These are phyloP conservation scores for Pseudogymnoascus sp. DNA, from an alignment of 2,329 filamentous ascomycete species.

Conservation along the genomic window DNA sequence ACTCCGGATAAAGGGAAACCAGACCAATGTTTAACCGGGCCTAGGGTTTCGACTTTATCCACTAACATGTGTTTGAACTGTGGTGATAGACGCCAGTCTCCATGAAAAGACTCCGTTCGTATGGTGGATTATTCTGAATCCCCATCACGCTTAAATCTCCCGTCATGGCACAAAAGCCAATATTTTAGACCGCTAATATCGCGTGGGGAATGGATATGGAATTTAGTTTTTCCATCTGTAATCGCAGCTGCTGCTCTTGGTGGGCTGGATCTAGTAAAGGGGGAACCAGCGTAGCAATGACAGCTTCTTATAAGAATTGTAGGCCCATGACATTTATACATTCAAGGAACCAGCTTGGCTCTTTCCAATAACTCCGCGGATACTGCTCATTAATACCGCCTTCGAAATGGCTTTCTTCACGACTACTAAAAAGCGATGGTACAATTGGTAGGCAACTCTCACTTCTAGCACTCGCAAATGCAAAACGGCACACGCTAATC, in stretches of 20 bases:
- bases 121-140: slow-evolving; percentile 2
- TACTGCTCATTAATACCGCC: neutral
- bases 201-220: neutral
- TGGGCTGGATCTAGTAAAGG: neutral
- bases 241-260: neutral
- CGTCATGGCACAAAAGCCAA: neutral
- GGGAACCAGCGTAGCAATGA: neutral
- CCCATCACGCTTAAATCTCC: neutral
- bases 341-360: neutral
- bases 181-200: neutral
- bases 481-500: neutral
- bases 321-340: neutral
- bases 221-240: slow-evolving; percentile 2
- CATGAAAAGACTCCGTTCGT: neutral
- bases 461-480: neutral
- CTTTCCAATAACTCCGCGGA: neutral
- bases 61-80: neutral
- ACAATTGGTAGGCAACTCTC: slow-evolving; percentile 1
- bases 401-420: neutral
- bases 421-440: neutral
- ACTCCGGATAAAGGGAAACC: neutral
- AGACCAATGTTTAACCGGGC: neutral
- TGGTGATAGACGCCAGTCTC: neutral
- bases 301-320: slow-evolving; percentile 1
- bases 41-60: neutral